Evolutionary conservation across 495 filamentous ascomycete species (phyloP).

Genomic region (Aspergillus nanangensis): DNA sequence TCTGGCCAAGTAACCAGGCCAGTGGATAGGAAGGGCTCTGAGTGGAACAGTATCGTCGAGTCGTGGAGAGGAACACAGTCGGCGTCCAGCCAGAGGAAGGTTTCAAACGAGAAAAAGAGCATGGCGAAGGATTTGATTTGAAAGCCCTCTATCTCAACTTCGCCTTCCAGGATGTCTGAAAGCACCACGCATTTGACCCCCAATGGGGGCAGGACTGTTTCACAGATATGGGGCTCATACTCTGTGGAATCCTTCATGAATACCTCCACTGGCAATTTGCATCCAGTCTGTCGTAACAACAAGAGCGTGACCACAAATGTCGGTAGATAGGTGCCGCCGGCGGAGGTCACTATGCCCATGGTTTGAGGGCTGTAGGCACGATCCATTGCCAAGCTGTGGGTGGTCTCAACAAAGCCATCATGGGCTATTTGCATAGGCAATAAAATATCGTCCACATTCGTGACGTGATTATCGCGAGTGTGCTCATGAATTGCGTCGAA

Average conservation of each 20-base stretch:
- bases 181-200: slow-evolving; percentile 41
- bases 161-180: slow-evolving; percentile 19
- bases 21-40: slow-evolving; percentile 35
- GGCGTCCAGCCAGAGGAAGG: slow-evolving; percentile 49
- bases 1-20: slow-evolving; percentile 53
- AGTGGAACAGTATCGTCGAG: slow-evolving; percentile 34
- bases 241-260: slow-evolving; percentile 36
- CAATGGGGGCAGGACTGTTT: slow-evolving; percentile 32
- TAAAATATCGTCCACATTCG: slow-evolving; percentile 13
- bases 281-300: slow-evolving; percentile 44
- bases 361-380: slow-evolving; percentile 23
- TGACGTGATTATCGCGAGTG: slow-evolving; percentile 14
- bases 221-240: slow-evolving; percentile 43
- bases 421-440: slow-evolving; percentile 24
- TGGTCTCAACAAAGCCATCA: slow-evolving; percentile 23
- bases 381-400: slow-evolving; percentile 11
- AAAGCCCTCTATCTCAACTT: slow-evolving; percentile 25
- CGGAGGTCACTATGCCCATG: slow-evolving; percentile 43
- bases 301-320: slow-evolving; percentile 35
- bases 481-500: slow-evolving; percentile 15
- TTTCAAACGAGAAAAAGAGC: slow-evolving; percentile 47
- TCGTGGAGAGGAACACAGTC: slow-evolving; percentile 42
- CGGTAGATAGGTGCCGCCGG: slow-evolving; percentile 27
- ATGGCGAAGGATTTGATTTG: slow-evolving; percentile 50
- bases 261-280: slow-evolving; percentile 45